Conservation (phyloP, 2,329 filamentous ascomycete species). For the Claviceps sp. region DNA sequence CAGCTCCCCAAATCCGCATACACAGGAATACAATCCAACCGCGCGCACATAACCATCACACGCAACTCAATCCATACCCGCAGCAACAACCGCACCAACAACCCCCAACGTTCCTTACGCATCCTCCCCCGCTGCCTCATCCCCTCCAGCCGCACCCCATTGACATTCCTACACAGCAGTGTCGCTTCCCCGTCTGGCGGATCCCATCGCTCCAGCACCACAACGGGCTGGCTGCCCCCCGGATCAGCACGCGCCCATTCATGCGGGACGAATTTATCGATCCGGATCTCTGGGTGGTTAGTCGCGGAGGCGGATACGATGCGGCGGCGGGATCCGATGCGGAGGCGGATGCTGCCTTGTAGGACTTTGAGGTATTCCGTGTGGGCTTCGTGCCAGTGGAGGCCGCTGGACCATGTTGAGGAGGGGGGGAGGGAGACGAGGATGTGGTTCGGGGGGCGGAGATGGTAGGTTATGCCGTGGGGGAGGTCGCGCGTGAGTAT, state of each 20-base stretch:
- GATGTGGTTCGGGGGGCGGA: constrained; percentile 22
- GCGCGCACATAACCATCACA: constrained; percentile 15
- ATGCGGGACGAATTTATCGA: constrained; percentile 25
- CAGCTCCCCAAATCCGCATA: constrained; percentile 9
- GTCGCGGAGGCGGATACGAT: constrained; percentile 10
- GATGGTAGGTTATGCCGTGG: constrained; percentile 17
- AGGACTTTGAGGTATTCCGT: constrained; percentile 31
- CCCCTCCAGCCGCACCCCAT: constrained; percentile 23
- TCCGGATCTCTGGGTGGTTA: constrained; percentile 17
- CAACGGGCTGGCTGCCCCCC: constrained; percentile 17
- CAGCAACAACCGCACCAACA: constrained; percentile 9
- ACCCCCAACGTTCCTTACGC: not conserved
- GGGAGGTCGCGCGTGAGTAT: constrained; percentile 10
- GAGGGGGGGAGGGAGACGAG: constrained; percentile 27
- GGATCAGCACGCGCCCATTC: constrained; percentile 30
- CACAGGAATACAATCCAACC: constrained; percentile 18
- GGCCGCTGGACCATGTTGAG: constrained; percentile 33
- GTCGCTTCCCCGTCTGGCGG: constrained; percentile 31
- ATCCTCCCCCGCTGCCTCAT: constrained; percentile 3
- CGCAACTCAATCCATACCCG: constrained; percentile 17
- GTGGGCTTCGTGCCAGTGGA: constrained; percentile 35
- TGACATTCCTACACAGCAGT: constrained; percentile 36
- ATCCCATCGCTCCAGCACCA: constrained; percentile 33
- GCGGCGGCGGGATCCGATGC: constrained; percentile 8
- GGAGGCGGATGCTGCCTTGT: constrained; percentile 20